Base-by-base conservation (phyloP, 768 basidiomycete genomes). In the Pleurotus cornucopiae region DNA sequence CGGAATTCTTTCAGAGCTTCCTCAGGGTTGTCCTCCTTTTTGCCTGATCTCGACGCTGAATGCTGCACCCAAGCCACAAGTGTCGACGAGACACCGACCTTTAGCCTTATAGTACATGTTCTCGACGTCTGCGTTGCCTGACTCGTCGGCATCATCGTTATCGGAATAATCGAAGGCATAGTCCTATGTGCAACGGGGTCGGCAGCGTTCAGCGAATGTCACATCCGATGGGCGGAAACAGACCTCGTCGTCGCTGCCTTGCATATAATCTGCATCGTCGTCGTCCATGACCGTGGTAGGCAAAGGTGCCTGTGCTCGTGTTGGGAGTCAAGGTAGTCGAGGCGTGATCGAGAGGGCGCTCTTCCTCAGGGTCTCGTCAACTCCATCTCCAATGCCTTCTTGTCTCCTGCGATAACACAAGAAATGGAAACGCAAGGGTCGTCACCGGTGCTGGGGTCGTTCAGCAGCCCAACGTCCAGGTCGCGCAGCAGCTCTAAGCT, bases 61-160 rank as follows among this genome's bases (percentile, higher is more conserved):
- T 56, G 57, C 54, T 57, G 49, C 58, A 52, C 46, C 18, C 41
- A 54, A 44, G 41, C 7, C 18, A 25, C 5, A 25, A 38, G 45
- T 52, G 34, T 43, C 3, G 11, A 34, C 30, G 41, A 58, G 21
- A 55, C 39, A 71, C 87, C 51, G 61, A 98, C 96, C 86, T 72
- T 99, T 99, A 9, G 97, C 97, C 48, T 87, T 89, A 70, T 98
- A 98, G 73, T 99, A 99, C 83, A 94, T 85, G 67, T 99, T 99
- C 75, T 99, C 97, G 45, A 97, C 85, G 71, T 97, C 95, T 21
- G 85, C 89, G 53, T 84, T 90, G 48, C 82, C 89, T 1, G 84
- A 79, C 62, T 89, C 89, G 55, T 91, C 84, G 25, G 81, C 90
- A 25, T 90, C 90, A 37, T 90, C 92, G 49, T 83, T 88, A 70